Percentiles rank a stretch among this genome's conserved stretches.
Conservation (phyloP, 2,329 filamentous ascomycete genomes). For the Rhinocladiella mackenziei region DNA sequence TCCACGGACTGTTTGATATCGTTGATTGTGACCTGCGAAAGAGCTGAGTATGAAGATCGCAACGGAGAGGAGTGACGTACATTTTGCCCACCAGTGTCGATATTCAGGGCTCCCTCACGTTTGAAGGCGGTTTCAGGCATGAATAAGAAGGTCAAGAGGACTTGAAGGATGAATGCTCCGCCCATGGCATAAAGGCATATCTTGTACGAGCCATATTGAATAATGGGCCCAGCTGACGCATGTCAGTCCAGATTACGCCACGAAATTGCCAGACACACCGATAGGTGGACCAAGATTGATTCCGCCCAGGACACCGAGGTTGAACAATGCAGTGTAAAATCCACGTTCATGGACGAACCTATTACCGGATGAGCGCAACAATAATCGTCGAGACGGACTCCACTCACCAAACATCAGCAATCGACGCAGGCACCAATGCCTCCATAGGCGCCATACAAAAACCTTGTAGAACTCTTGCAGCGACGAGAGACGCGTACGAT, state of each 20-base stretch:
- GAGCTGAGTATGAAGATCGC: too few relatives aligned
- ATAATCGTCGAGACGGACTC: not conserved
- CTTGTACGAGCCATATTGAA: conserved; percentile 37
- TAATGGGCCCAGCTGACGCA: conserved; percentile 37
- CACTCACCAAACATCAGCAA: conserved; percentile 39
- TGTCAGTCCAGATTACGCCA: not conserved
- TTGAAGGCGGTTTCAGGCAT: conserved; percentile 43
- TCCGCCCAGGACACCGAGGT: conserved; percentile 41
- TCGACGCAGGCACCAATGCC: conserved; percentile 40
- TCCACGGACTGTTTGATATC: conserved; percentile 26
- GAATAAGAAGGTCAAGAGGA: conserved; percentile 41
- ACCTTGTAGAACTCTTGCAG: conserved; percentile 21
- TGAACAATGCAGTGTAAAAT: conserved; percentile 41
- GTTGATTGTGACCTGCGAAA: not conserved
- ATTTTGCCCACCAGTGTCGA: conserved; percentile 35
- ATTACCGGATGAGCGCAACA: not conserved
- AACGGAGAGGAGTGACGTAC: conserved; percentile 20
- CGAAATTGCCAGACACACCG: conserved; percentile 27
- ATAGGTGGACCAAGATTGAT: conserved; percentile 42
- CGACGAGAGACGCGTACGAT: conserved; percentile 16
- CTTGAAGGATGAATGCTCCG: conserved; percentile 38
- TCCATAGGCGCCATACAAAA: conserved; percentile 40
- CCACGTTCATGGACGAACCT: conserved; percentile 44
- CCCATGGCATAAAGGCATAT: conserved; percentile 40
- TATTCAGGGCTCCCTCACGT: conserved; percentile 34